Conservation (phyloP, 2,329 filamentous ascomycete genomes). For the Calonectria hongkongensis region DNA sequence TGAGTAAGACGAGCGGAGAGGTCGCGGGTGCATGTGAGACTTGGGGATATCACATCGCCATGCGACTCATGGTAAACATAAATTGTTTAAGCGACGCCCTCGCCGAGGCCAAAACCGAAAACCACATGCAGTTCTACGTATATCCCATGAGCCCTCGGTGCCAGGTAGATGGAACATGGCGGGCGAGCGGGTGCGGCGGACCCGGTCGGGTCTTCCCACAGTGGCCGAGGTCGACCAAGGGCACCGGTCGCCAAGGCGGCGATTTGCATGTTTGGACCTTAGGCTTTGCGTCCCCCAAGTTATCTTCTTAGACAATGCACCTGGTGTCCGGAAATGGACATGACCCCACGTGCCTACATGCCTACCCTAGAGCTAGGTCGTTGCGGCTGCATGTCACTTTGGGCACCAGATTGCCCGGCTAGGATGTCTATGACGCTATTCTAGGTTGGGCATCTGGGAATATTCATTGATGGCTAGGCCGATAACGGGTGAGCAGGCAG, state of each 20-base stretch:
- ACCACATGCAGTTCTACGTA: slow-evolving; percentile 13
- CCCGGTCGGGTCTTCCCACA: slow-evolving; percentile 44
- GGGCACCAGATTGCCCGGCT: neutral
- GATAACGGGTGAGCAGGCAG: neutral
- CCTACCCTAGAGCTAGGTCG: slow-evolving; percentile 22
- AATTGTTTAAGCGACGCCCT: slow-evolving; percentile 15
- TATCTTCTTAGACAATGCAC: slow-evolving; percentile 16
- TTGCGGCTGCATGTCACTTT: neutral
- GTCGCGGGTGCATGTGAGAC: slow-evolving; percentile 17
- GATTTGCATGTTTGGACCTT: slow-evolving; percentile 37
- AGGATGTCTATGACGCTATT: neutral
- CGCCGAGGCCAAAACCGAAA: slow-evolving; percentile 23
- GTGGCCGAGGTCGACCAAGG: slow-evolving; percentile 42
- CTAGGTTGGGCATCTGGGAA: slow-evolving; percentile 8
- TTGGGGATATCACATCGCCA: slow-evolving; percentile 11
- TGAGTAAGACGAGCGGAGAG: slow-evolving; percentile 7
- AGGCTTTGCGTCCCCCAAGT: slow-evolving; percentile 26
- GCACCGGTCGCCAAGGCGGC: slow-evolving; percentile 20
- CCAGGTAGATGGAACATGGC: slow-evolving; percentile 29
- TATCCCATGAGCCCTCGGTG: slow-evolving; percentile 7
- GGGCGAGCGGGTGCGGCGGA: slow-evolving; percentile 53
- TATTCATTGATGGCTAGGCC: neutral
- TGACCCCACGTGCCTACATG: slow-evolving; percentile 12
- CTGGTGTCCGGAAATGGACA: slow-evolving; percentile 26
- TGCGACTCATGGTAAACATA: slow-evolving; percentile 12